phyloP scores from a whole-genome alignment of 805 yeast species.

The Saccharomyces eubayanus region DNA sequence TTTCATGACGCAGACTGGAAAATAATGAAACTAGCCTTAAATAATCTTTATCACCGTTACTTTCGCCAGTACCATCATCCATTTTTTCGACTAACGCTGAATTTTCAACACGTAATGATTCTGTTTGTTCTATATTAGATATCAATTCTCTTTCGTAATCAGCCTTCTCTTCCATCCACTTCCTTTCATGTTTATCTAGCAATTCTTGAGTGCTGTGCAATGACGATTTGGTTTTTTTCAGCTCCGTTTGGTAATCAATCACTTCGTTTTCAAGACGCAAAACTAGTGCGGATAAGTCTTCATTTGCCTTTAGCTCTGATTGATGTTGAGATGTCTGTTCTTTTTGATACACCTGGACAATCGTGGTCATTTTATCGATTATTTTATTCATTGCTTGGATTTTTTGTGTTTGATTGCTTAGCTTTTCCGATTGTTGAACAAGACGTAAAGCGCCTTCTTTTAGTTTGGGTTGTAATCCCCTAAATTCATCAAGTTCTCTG shows the following conservation, averaged over 20 bases:
- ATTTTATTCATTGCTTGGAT: neutral
- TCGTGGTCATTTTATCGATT: neutral
- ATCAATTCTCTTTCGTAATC: constrained; percentile 32
- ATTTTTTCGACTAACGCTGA: neutral
- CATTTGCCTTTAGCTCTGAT: neutral
- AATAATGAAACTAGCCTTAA: neutral
- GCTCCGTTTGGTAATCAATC: neutral
- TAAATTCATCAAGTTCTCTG: constrained; percentile 17
- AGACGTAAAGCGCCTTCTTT: neutral
- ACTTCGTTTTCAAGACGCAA: neutral
- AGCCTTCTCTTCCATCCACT: constrained; percentile 40
- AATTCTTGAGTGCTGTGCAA: constrained; percentile 20
- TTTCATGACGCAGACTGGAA: constrained; percentile 10
- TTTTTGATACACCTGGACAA: neutral
- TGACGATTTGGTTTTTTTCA: neutral
- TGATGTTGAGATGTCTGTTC: neutral
- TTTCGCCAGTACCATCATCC: neutral
- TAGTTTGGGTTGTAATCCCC: neutral
- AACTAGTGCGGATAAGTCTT: neutral
- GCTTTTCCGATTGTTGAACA: neutral
- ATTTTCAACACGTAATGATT: neutral
- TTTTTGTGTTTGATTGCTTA: neutral
- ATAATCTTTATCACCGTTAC: neutral
- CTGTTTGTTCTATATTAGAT: neutral
- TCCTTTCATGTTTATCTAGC: constrained; percentile 33